Percentiles rank a stretch among this genome's conserved stretches.
Evolutionary conservation across 2,329 filamentous ascomycete genomes (phyloP).

Genomic region (Cryphonectria parasitica): DNA sequence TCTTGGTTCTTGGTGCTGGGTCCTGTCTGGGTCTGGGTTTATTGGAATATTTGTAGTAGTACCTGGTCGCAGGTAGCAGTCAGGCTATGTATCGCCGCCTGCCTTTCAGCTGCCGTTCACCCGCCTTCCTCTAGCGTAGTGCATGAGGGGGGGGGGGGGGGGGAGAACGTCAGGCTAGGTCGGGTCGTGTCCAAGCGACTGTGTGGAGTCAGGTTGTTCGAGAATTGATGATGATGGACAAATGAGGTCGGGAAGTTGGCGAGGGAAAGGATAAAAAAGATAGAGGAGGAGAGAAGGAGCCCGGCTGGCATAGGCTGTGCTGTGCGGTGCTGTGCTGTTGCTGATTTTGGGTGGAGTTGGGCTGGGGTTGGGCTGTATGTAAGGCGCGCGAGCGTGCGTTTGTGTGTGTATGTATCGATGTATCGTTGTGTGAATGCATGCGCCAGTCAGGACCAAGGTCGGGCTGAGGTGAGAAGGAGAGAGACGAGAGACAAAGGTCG

Average conservation of each 20-base stretch:
- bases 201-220: neutral
- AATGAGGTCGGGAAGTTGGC: neutral
- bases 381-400: neutral
- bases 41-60: slow-evolving; percentile 1
- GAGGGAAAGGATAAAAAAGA: neutral
- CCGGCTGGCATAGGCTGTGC: neutral
- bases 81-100: slow-evolving; percentile 1
- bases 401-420: slow-evolving; percentile 1
- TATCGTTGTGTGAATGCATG: neutral
- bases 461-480: slow-evolving; percentile 16
- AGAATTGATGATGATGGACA: neutral
- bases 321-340: neutral
- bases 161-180: neutral
- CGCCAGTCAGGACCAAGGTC: neutral
- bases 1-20: neutral
- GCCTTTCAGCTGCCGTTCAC: neutral
- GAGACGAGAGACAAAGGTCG: neutral
- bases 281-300: neutral
- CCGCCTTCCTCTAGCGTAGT: neutral
- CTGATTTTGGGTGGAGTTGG: neutral
- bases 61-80: neutral
- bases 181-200: neutral
- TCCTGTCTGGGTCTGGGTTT: neutral
- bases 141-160: neutral
- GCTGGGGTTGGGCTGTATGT: neutral